Base-by-base conservation (phyloP, 2,329 filamentous ascomycete genomes). In the Celoporthe dispersa region DNA sequence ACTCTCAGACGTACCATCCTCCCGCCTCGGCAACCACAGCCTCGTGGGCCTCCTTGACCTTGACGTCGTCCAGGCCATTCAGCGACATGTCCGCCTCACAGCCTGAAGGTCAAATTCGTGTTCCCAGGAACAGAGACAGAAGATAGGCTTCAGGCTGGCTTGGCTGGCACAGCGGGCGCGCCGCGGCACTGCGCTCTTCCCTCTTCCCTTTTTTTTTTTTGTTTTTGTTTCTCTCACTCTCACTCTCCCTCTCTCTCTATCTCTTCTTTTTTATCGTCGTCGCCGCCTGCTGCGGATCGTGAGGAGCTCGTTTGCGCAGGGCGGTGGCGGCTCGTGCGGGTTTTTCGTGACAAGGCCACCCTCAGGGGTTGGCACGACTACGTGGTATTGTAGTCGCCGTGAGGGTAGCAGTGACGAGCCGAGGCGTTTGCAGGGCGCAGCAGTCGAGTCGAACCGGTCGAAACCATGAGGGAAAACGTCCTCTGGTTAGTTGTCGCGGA, bases 1-100 rank as follows among this genome's bases (percentile, higher is more conserved):
- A 69, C 39, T 64, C 71, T 63, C 61, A 59, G 68, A 85, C 92
- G 81, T 87, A 98, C 96, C 96, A 99, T 91, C 94, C 94, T 84
- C 94, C 94, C 70, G 93, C 89, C 82, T 98, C 96, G 71, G 88
- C 88, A 76, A 91, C 85, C 69, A 93, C 92, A 76, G 88, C 85
- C 78, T 94, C 92, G 82, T 97, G 91, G 77, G 94, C 94, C 83
- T 97, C 93, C 82, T 90, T 88, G 82, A 99, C 88, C 78, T 89
- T 88, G 75, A 87, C 84, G 83, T 90, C 88, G 84, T 98, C 94
- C 82, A 98, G 87, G 74, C 96, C 96, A 90, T 97, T 97, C 82
- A 98, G 87, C 85, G 95, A 98, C 95, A 98, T 98, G 75, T 80
- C 79, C 75, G 71, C 33, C 37, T 37, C 31, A 33, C 63, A 25